phyloP scores from a whole-genome alignment of 2,329 filamentous ascomycete species.

The Sporothrix phasma region DNA sequence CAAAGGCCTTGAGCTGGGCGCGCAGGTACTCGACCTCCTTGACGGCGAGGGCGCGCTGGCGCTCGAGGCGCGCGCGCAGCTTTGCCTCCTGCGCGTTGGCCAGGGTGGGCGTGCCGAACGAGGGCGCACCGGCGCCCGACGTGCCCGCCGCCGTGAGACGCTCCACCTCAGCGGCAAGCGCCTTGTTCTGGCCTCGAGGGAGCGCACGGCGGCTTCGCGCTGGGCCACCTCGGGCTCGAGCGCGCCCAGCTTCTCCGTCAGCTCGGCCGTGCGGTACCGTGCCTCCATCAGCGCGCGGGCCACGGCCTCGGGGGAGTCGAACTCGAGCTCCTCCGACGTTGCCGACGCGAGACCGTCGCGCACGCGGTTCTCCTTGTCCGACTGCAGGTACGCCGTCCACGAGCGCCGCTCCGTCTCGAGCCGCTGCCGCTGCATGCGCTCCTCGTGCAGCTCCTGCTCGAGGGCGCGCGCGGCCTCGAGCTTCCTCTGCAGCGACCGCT shows the following conservation, averaged over 20 bases:
- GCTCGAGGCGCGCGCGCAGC: constrained; percentile 64
- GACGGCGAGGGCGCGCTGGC: constrained; percentile 72
- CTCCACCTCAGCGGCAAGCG: constrained; percentile 59
- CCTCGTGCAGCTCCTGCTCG: constrained; percentile 67
- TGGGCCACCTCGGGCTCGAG: constrained; percentile 69
- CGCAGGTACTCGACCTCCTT: constrained; percentile 94
- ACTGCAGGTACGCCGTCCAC: constrained; percentile 79
- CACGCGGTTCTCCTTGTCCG: constrained; percentile 49
- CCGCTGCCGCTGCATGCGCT: constrained; percentile 70
- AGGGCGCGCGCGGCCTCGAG: constrained; percentile 65
- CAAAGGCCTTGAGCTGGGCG: constrained; percentile 80
- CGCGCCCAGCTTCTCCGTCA: constrained; percentile 71
- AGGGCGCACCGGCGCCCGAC: constrained; percentile 20
- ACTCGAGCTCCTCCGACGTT: constrained; percentile 71
- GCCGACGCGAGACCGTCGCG: no score
- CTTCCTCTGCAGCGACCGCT: constrained; percentile 68
- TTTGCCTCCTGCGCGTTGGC: constrained; percentile 42
- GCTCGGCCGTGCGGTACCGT: constrained; percentile 64
- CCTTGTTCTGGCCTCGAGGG: constrained; percentile 60
- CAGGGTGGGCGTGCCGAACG: not conserved
- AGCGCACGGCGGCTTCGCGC: constrained; percentile 64
- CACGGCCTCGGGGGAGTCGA: constrained; percentile 79
- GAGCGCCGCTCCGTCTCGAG: constrained; percentile 79
- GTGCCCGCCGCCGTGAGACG: constrained; percentile 46
- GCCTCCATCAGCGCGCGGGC: constrained; percentile 77